These are phyloP conservation scores for Pseudogymnoascus sp. DNA, from an alignment of 2,329 filamentous ascomycete species.

Conservation along the genomic window DNA sequence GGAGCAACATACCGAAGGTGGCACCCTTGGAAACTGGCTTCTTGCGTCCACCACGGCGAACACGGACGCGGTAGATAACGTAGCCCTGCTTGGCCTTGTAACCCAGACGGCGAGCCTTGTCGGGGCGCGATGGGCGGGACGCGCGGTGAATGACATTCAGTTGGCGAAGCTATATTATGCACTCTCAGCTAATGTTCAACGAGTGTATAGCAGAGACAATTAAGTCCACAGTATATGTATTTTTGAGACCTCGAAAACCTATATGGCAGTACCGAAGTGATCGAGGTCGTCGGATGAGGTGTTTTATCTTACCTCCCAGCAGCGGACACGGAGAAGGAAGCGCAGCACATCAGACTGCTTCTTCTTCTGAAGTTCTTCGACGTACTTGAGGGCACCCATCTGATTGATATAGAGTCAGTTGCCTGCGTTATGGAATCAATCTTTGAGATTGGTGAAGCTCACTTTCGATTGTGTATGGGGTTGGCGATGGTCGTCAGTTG, in stretches of 20 bases:
- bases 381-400: slow-evolving; percentile 99
- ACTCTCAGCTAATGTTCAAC: slow-evolving; percentile 99
- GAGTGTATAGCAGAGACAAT: slow-evolving; percentile 80
- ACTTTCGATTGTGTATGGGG: slow-evolving; percentile 9
- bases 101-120: slow-evolving; percentile 99
- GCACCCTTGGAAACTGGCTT: slow-evolving; percentile 92
- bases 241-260: slow-evolving; percentile 12
- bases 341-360: slow-evolving; percentile 99
- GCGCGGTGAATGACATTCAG: slow-evolving; percentile 99
- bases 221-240: slow-evolving; percentile 30
- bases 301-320: slow-evolving; percentile 89
- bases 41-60: slow-evolving; percentile 98
- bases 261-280: slow-evolving; percentile 24
- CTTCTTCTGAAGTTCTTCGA: slow-evolving; percentile 99
- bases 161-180: slow-evolving; percentile 99
- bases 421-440: neutral
- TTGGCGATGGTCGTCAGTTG: slow-evolving; percentile 11
- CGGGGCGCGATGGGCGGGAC: slow-evolving; percentile 93
- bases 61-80: slow-evolving; percentile 99
- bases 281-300: slow-evolving; percentile 30
- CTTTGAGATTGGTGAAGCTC: neutral
- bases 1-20: slow-evolving; percentile 73
- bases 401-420: slow-evolving; percentile 31
- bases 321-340: slow-evolving; percentile 99
- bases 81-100: slow-evolving; percentile 99